Evolutionary conservation across 2,329 filamentous ascomycete genomes (phyloP), one percentile per base, ranked within the genome.

Genomic region (Coniochaeta sp.): DNA sequence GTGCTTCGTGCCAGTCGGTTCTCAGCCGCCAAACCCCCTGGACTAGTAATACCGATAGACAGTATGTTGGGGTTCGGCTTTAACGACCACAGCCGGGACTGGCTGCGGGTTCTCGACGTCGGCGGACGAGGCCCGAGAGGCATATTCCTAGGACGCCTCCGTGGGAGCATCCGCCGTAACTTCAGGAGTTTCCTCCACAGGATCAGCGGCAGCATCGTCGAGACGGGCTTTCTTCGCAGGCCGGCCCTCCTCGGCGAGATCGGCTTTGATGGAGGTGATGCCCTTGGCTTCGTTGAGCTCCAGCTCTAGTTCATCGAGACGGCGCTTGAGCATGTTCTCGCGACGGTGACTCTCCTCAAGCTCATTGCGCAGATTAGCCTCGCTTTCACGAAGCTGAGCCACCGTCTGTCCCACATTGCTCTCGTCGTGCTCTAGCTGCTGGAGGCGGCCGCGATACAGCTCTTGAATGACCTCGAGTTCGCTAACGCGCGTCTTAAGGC

Each of bases 381-480:
- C 71, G 18, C 60, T 65, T 3, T 75, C 68, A 24, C 78, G 76
- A 56, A 86, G 69, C 49, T 81, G 75, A 3, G 73, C 74, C 55
- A 83, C 79, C 42, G 82, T 79, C 53, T 70, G 75, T 14, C 71
- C 69, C 52, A 63, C 77, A 71, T 70, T 83, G 71, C 57, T 81
- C 76, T 63, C 83, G 71, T 63, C 85, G 72, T 78, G 75, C 65
- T 89, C 86, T 8, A 89, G 76, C 65, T 89, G 78, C 65, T 83
- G 68, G 35, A 96, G 83, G 10, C 86, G 81, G 32, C 85, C 85
- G 49, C 85, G 78, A 67, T 90, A 91, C 42, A 91, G 75, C 63
- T 88, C 87, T 62, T 91, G 96, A 74, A 99, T 96, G 50, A 99
- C 81, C 66, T 99, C 94, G 22, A 99, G 79, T 68, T 99, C 94